Percentiles rank a stretch among this genome's conserved stretches.
These are phyloP conservation scores for Chamaecrista fasciculata DNA, from an alignment of 306 rosid species.

Conservation along the genomic window DNA sequence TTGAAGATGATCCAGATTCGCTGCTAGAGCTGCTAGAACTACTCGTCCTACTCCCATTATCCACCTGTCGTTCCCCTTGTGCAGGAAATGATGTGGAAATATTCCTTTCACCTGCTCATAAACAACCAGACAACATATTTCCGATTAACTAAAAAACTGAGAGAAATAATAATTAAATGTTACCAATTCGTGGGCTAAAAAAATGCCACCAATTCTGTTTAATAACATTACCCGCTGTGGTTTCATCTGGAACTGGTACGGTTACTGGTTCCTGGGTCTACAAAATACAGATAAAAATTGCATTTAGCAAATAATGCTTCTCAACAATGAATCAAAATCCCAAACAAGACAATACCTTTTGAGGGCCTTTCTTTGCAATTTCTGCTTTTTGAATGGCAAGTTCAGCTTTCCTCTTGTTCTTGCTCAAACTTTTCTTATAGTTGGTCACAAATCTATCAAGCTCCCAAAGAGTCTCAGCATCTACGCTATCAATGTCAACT, in stretches of 20 bases:
- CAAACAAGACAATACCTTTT: conserved; percentile 47
- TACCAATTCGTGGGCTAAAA: no score
- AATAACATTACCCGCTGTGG: conserved; percentile 49
- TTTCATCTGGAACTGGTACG: conserved; percentile 46
- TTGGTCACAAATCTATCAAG: conserved; percentile 94
- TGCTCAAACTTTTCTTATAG: conserved; percentile 93
- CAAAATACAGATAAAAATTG: conserved; percentile 12
- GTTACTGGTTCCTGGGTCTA: conserved; percentile 46
- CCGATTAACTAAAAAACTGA: conserved; percentile 6
- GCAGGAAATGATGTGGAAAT: conserved; percentile 49
- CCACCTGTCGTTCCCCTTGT: conserved; percentile 55
- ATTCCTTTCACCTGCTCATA: conserved; percentile 52
- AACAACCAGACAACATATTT: neutral
- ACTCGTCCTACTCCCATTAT: conserved; percentile 85
- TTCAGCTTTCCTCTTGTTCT: conserved; percentile 86
- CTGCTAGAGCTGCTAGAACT: conserved; percentile 98
- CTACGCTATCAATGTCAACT: conserved; percentile 90
- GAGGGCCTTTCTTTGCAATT: conserved; percentile 44
- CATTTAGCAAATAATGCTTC: conserved; percentile 15
- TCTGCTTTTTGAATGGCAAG: conserved; percentile 64
- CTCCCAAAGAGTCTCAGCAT: conserved; percentile 85
- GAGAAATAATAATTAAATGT: neutral
- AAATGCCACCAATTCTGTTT: conserved; percentile 19
- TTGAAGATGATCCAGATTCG: conserved; percentile 92
- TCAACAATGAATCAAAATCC: conserved; percentile 4